Evolutionary conservation across 2,329 filamentous ascomycete genomes (phyloP), one percentile per base, ranked within the genome.

Genomic region (Xylaria sp.): DNA sequence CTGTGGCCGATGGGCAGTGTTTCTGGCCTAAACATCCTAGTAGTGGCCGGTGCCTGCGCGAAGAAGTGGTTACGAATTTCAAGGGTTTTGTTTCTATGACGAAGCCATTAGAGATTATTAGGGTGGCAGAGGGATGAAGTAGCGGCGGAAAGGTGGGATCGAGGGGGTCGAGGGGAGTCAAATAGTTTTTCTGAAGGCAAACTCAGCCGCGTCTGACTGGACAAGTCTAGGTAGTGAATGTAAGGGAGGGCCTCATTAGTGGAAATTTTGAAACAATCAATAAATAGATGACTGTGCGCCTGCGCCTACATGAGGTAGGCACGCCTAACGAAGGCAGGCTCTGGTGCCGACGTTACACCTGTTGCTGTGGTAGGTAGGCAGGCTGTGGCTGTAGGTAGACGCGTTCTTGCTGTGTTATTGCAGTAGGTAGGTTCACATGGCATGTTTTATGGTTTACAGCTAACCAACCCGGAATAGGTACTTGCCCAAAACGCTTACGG

Each of bases 11-110:
- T 19, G 36, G 61, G 42, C 2, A 50, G 21, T 24, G 8, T 39
- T 21, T 30, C 51, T 50, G 19, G 36, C 39, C 60, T 34, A 50
- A 56, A 39, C 67, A 65, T 69, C 21, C 60, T 21, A 32, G 32
- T 24, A 7, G n/a, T 36, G 7, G 39, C 17, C n/a, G n/a, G 6
- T 19, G 39, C 27, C 24, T 5, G 27, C n/a, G 42, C 42, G 36
- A n/a, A 27, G 6, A 14, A 2, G 30, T 34, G 19, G 9, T 12
- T 19, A 24, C 30, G 6, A 17, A 17, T 32, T 24, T 45, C n/a
- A 27, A 60, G 57, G 19, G 32, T n/a, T 19, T 14, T 30, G 36
- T 42, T 6, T 57, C 34, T 17, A 30, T 54, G 36, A 21, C 14
- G 7, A 2, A 24, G 24, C 24, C 34, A 48, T 47, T 12, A n/a